Evolutionary conservation across 176 grass and related monocot species (phyloP), one percentile per base, ranked within the genome.

Genomic region (Guadua angustifolia): DNA sequence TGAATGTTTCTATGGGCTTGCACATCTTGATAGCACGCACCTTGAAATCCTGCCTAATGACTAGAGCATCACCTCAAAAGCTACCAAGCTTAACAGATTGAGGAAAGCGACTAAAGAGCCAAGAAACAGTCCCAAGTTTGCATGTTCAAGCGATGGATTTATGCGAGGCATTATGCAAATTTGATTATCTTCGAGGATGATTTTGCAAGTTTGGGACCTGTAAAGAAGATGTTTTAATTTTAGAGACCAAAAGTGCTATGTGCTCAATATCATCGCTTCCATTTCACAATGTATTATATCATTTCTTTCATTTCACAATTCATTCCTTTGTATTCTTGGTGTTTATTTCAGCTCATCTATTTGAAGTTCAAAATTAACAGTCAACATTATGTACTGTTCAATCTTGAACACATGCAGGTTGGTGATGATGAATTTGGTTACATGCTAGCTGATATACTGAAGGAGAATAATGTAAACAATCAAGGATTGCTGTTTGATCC

Each of bases 401-500:
- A 33, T 46, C 29, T 68, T 66, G 46, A 67, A 40, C 26, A 78
- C 33, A 44, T 88, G 80, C 81, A 98, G 96, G 96, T 98, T 62
- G 96, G 96, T 75, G 96, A 95, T 79, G 96, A 98, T 89, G 96
- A 98, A 79, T 98, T 95, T 92, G 96, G 96, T 35, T 90, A 95
- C 65, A 94, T 98, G 96, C 85, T 98, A 82, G 80, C 96, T 61
- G 83, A 94, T 66, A 92, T 98, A 86, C 86, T 98, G 85, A 92
- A 95, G 82, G 80, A 98, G 75, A 98, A 95, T 86, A 95, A 88
- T 70, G 96, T 98, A 71, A 95, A 95, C 61, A 95, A 80, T 87
- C 83, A 91, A 33, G 96, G 96, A 57, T 65, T 99, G 79, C 76
- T 94, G 35, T 99, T 95, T 83, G 96, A 99, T 82, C 59, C 83